Base-by-base conservation (phyloP, 2,329 filamentous ascomycete species). In the Penicillium rolfsii region DNA sequence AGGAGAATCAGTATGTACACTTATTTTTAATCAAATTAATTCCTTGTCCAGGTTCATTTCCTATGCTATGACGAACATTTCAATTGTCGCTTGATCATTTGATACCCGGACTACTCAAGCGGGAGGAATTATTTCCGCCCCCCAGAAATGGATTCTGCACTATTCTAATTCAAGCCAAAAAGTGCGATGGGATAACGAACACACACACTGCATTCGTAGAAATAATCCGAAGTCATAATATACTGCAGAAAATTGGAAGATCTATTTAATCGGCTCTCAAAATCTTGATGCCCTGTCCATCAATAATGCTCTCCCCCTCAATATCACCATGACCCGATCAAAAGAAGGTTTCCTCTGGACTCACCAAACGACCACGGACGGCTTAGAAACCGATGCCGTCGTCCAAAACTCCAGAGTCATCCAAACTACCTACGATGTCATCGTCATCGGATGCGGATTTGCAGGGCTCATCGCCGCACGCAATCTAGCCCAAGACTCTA, bases 51-150 rank as follows among this genome's bases (percentile, higher is more conserved):
- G 16, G 2, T 49, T 12, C 28, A 14, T 50, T 7, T 50, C 16
- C 5, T 22, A 35, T 24, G 9, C 78, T 3, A 48, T 80, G 0
- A 77, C 80, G 59, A 14, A 24, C 11, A 46, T 5, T 46, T 4
- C 6, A 22, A 22, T 1, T 19, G 26, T 16, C 43, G 1, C 4
- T 14, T 14, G 11, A 11, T 33, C 7, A 3, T 5, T 11, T 11
- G 12, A 16, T 46, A 16, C 19, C 19, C 19, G 19, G 19, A 22
- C 11, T 14, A 2, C 43, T 26, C 22, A 24, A 22, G 19, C 19
- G 43, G 43, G 9, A 33, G 30, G 30, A 28, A 26, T 16, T 28
- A 12, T 1, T 46, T 46, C 43, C 43, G 43, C 12, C 28, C 12
- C 26, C 8, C n/a, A n/a, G 43, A 28, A 28, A n/a, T 8, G 2